Evolutionary conservation across 225 moss, liverwort and hornwort genomes (phyloP), one percentile per base, ranked within the genome.

Genomic region (Ulota crispa): DNA sequence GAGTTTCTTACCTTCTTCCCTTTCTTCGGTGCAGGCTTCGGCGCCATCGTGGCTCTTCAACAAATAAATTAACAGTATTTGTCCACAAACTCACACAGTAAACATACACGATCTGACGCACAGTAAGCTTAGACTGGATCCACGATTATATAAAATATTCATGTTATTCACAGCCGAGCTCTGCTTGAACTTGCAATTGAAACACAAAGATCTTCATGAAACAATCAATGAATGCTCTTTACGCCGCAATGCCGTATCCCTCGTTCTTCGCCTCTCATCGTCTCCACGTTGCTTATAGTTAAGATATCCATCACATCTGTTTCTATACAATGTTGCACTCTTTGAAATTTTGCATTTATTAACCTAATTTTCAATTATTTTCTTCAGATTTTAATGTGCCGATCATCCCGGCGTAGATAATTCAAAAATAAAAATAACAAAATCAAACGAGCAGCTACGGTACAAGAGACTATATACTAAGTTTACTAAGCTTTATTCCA

Each of bases 1-100:
- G 26, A 61, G 4, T 77, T 7, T 11, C 41, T 26, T 31, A 83
- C 83, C 80, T 87, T 87, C 63, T 83, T 87, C 56, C 63, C 84
- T 39, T 84, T 84, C 77, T 81, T 80, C 43, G n/a, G n/a, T 16
- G 7, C 67, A n/a, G 47, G 1, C 42, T 77, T 87, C 0, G 87
- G 83, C 45, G 80, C 87, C 87, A 84, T 87, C 47, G 36, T n/a
- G 53, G 32, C 72, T 42, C 64, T 73, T 63, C 42, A 43, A 18
- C 18, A 64, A 11, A 42, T 39, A 68, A 32, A 56, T 24, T 14
- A 7, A 8, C 16, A 7, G 7, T 27, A 7, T 3, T 37, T 7
- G 13, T 53, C 36, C 47, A 28, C 63, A 81, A 24, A 63, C 21
- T 73, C 23, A 83, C 68, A 63, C 26, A 37, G 12, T 3, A 9